Conservation (phyloP, 2,329 filamentous ascomycete species). For the Celoporthe dispersa region DNA sequence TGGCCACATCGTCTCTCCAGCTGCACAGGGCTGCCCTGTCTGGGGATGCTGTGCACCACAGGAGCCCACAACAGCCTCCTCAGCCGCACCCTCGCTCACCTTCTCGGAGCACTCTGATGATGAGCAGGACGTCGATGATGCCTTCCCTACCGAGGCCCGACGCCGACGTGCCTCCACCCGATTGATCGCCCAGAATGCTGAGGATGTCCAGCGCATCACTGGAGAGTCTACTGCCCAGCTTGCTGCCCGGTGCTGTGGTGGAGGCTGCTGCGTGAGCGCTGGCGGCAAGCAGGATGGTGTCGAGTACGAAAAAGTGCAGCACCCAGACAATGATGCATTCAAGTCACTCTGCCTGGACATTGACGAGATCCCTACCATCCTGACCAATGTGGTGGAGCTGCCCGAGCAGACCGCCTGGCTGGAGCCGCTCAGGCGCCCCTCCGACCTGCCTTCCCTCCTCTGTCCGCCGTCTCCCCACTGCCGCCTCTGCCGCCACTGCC, state of each 20-base stretch:
- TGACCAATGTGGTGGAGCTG: constrained; percentile 73
- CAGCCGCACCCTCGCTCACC: constrained; percentile 64
- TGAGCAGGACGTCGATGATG: constrained; percentile 57
- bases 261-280: constrained; percentile 63
- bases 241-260: constrained; percentile 67
- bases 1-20: constrained; percentile 44
- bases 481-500: constrained; percentile 26
- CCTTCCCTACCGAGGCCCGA: constrained; percentile 49
- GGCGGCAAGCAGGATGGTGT: constrained; percentile 49
- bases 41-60: constrained; percentile 38
- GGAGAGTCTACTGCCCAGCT: constrained; percentile 66
- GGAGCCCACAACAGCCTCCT: constrained; percentile 49
- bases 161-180: constrained; percentile 70
- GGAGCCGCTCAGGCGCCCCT: constrained; percentile 55
- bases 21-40: constrained; percentile 38
- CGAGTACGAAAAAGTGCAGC: constrained; percentile 56
- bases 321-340: constrained; percentile 86
- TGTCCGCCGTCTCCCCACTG: constrained; percentile 53
- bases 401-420: constrained; percentile 78
- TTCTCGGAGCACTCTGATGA: constrained; percentile 63
- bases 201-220: constrained; percentile 66
- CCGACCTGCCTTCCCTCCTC: constrained; percentile 45
- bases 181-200: constrained; percentile 66
- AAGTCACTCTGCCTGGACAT: constrained; percentile 77
- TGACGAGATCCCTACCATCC: constrained; percentile 70